Base-by-base conservation (phyloP, 1,139 yeast species). In the Wickerhamiella infanticola region DNA sequence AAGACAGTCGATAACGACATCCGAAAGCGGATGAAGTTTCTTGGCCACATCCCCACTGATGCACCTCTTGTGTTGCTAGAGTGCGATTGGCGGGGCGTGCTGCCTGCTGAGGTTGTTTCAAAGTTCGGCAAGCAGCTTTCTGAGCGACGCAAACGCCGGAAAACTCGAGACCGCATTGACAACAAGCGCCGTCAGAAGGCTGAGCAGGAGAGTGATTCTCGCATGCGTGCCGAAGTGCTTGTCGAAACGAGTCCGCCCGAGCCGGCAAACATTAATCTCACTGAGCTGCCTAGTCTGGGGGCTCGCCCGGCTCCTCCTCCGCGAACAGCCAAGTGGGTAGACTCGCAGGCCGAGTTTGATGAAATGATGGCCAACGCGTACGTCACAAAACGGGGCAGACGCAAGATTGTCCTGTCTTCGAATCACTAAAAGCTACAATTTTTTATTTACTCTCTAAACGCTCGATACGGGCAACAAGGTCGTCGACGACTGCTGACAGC, bases 21-120 rank as follows among this genome's bases (percentile, higher is more conserved):
- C 11, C 63, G 79, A 5, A 73, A 75, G 47, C 75, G 77, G 53
- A 73, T 73, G 60, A 88, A 85, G 59, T 86, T 82, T 58, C 64
- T 90, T 48, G 72, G 82, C 1, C 94, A 88, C 62, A 63, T 86
- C 36, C 97, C 99, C 0, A 60, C 75, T 33, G 96, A 96, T 1
- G 79, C 95, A 0, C 81, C 82, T 40, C 63, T 90, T 41, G 94
- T 90, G 11, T 79, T 85, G 52, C 58, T 93, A 48, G 97, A 90
- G 56, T 74, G 95, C 48, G 79, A 84, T 57, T 90, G 98, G 97
- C 63, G 75, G 52, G 64, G 59, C 11, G 54, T 70, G 33, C 63
- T 79, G 1, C 66, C 73, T 3, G 62, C 63, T 5, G 79, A 74
- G 24, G 72, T 80, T 0, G 75, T 81, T 67, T 62, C 64, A 1